Evolutionary conservation across 2,329 filamentous ascomycete genomes (phyloP).

Genomic region (Scedosporium aurantiacum): DNA sequence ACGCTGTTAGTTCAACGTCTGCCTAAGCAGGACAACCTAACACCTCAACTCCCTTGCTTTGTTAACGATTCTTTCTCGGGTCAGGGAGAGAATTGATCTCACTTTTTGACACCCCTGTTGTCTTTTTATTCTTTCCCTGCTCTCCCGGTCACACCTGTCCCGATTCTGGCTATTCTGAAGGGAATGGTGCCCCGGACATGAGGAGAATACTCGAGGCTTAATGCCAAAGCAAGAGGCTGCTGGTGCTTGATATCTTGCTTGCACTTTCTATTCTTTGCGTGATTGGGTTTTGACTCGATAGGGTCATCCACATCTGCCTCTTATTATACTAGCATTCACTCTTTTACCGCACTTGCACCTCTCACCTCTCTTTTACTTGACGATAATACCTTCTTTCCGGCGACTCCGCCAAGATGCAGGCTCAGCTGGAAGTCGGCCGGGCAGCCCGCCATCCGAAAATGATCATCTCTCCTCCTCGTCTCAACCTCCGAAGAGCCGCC

Average conservation of each 20-base stretch:
- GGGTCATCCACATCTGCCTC: background rate
- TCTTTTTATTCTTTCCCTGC: background rate
- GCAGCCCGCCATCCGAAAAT: slow-evolving; percentile 29
- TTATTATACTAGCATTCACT: background rate
- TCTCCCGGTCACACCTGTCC: background rate
- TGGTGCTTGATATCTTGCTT: background rate
- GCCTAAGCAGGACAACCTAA: too few species aligned
- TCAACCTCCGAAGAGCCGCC: slow-evolving; percentile 48
- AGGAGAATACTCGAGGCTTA: background rate
- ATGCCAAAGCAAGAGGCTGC: background rate
- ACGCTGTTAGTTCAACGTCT: too few species aligned
- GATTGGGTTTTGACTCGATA: background rate
- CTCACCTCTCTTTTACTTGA: background rate
- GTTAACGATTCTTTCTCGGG: too few species aligned
- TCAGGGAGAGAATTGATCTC: too few species aligned
- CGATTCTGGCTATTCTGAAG: background rate
- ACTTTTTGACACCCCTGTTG: background rate
- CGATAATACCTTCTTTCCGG: background rate
- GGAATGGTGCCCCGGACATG: background rate
- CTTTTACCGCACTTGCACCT: background rate
- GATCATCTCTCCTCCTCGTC: slow-evolving; percentile 40
- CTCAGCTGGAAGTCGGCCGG: slow-evolving; percentile 29
- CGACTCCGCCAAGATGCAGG: slow-evolving; percentile 26
- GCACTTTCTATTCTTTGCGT: background rate
- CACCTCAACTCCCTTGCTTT: too few species aligned